Conservation (phyloP, 768 basidiomycete genomes). For the Heimioporus sp. region DNA sequence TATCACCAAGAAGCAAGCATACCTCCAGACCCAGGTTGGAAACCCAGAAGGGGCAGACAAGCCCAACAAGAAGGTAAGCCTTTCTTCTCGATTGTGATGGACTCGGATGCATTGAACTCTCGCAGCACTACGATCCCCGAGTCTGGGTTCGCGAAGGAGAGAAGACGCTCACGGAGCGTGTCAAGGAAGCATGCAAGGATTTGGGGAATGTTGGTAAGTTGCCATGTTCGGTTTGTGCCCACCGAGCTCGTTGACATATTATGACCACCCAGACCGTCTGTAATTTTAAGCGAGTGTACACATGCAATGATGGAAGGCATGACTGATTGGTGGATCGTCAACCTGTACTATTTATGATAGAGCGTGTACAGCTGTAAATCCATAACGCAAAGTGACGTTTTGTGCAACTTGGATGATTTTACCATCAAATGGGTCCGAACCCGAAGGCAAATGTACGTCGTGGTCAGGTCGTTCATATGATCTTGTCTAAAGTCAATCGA, state of each 20-base stretch:
- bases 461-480: no score
- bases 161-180: constrained; percentile 83
- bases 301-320: no score
- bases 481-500: no score
- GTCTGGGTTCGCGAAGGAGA: constrained; percentile 99
- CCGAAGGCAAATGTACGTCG: no score
- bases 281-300: constrained; percentile 4
- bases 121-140: constrained; percentile 88
- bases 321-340: neutral
- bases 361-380: neutral
- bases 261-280: constrained; percentile 18
- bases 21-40: constrained; percentile 88
- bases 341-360: constrained; percentile 22
- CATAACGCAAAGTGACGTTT: no score
- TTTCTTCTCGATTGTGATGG: neutral
- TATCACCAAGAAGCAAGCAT: constrained; percentile 79
- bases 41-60: constrained; percentile 97
- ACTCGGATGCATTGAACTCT: neutral
- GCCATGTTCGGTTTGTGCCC: neutral
- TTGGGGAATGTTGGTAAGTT: constrained; percentile 66
- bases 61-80: constrained; percentile 94
- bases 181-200: constrained; percentile 92
- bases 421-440: no score
- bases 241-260: neutral
- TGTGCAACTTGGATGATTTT: no score